These are phyloP conservation scores for Aspergillus udagawae DNA, from an alignment of 2,329 filamentous ascomycete genomes.

Conservation along the genomic window DNA sequence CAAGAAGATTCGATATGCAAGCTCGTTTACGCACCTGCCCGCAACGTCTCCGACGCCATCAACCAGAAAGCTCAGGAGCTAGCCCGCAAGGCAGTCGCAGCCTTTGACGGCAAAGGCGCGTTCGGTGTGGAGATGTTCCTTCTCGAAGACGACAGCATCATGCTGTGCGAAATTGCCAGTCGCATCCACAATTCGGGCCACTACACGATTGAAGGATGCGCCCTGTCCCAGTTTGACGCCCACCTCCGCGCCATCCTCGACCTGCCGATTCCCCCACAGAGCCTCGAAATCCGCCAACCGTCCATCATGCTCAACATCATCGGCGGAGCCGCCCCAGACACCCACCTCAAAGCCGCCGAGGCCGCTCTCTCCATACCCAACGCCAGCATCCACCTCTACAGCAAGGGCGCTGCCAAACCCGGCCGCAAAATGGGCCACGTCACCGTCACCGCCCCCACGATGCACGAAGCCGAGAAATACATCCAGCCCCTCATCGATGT, in stretches of 20 bases:
- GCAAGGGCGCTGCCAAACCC: slow-evolving; percentile 77
- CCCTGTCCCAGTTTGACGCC: slow-evolving; percentile 85
- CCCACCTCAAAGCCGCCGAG: slow-evolving; percentile 58
- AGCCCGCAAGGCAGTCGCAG: slow-evolving; percentile 72
- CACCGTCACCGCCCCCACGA: slow-evolving; percentile 68
- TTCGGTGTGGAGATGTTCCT: slow-evolving; percentile 98
- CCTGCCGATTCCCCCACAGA: slow-evolving; percentile 55
- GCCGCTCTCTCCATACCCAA: slow-evolving; percentile 56
- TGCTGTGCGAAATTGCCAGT: slow-evolving; percentile 85
- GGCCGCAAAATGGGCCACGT: slow-evolving; percentile 95
- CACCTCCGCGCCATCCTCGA: slow-evolving; percentile 81
- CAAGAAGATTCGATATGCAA: slow-evolving; percentile 97
- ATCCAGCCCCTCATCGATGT: slow-evolving; percentile 72
- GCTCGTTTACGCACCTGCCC: slow-evolving; percentile 79
- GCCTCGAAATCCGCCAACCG: slow-evolving; percentile 43
- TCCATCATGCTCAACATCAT: slow-evolving; percentile 56
- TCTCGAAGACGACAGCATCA: slow-evolving; percentile 63
- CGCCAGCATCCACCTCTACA: slow-evolving; percentile 78
- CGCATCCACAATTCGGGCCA: slow-evolving; percentile 89
- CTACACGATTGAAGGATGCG: slow-evolving; percentile 89
- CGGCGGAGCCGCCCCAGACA: slow-evolving; percentile 54
- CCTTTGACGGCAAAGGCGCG: slow-evolving; percentile 82
- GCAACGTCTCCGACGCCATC: slow-evolving; percentile 60
- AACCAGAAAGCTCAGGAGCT: slow-evolving; percentile 67
- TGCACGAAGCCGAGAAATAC: slow-evolving; percentile 63